A percentile compares a stretch with the other conserved stretches of the same genome.
phyloP scores from a whole-genome alignment of 2,329 filamentous ascomycete genomes.

The Aspergillus tubingensis region DNA sequence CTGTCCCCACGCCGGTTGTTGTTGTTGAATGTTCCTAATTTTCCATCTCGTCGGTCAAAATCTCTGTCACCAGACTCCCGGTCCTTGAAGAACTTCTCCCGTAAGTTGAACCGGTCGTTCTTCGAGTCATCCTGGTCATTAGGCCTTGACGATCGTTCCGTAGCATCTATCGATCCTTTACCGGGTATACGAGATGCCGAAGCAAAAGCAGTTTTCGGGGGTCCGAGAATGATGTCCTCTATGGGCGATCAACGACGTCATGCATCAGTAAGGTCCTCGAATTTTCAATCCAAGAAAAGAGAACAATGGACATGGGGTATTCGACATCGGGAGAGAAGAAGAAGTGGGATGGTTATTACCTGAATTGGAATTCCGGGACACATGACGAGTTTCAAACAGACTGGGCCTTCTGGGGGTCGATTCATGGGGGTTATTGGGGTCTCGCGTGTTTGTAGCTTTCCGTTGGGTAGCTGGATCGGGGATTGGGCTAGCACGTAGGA shows the following conservation, averaged over 20 bases:
- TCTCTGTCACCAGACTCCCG: slow-evolving; percentile 38
- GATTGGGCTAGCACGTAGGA: slow-evolving; percentile 36
- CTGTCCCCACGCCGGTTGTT: slow-evolving; percentile 42
- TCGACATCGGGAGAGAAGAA: background rate
- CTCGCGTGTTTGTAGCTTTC: slow-evolving; percentile 39
- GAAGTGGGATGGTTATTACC: slow-evolving; percentile 35
- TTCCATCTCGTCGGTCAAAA: slow-evolving; percentile 42
- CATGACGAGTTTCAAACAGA: slow-evolving; percentile 47
- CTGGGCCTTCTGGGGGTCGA: slow-evolving; percentile 40
- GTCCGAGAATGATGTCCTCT: slow-evolving; percentile 84
- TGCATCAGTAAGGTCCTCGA: slow-evolving; percentile 20
- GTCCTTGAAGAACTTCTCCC: slow-evolving; percentile 49
- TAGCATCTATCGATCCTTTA: slow-evolving; percentile 49
- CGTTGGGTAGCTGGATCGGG: slow-evolving; percentile 45
- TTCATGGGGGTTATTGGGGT: slow-evolving; percentile 39
- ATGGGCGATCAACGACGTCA: slow-evolving; percentile 40
- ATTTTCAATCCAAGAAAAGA: background rate
- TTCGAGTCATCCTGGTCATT: slow-evolving; percentile 58
- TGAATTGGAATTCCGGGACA: slow-evolving; percentile 52
- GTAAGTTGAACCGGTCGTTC: slow-evolving; percentile 65
- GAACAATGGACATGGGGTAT: no score
- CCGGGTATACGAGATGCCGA: slow-evolving; percentile 64
- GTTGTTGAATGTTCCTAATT: slow-evolving; percentile 24
- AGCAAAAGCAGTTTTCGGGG: slow-evolving; percentile 78
- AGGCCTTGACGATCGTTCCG: slow-evolving; percentile 48